These are phyloP conservation scores for Babesia sp. DNA, from an alignment of 169 alveolate species.

Conservation along the genomic window DNA sequence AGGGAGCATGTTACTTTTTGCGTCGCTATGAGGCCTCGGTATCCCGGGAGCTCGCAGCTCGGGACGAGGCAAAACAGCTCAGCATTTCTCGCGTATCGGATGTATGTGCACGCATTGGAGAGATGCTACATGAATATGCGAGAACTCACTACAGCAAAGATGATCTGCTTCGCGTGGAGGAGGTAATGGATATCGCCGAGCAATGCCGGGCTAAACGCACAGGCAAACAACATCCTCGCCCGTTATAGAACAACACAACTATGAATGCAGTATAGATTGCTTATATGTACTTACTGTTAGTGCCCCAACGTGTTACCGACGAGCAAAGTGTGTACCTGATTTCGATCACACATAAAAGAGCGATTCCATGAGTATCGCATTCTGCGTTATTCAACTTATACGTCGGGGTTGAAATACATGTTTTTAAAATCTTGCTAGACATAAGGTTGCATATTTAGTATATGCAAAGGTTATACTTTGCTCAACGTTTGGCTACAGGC, in stretches of 20 bases:
- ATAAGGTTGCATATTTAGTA: too few relatives aligned
- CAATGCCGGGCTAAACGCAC: slow-evolving; percentile 44
- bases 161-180: slow-evolving; percentile 21
- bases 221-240: background rate
- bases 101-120: slow-evolving; percentile 55
- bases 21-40: slow-evolving; percentile 64
- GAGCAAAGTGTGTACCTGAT: too few relatives aligned
- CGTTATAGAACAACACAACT: too few relatives aligned
- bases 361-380: too few relatives aligned
- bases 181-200: slow-evolving; percentile 29
- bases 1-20: slow-evolving; percentile 28
- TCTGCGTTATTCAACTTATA: too few relatives aligned
- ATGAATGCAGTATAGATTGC: too few relatives aligned
- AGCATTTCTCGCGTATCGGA: slow-evolving; percentile 23
- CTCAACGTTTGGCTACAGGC: too few relatives aligned
- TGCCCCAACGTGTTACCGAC: background rate
- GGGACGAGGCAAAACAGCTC: background rate
- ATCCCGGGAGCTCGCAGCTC: slow-evolving; percentile 19
- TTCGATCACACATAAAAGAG: too few relatives aligned
- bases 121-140: slow-evolving; percentile 34
- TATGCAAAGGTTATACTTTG: too few relatives aligned
- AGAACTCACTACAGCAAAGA: slow-evolving; percentile 1
- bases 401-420: too few relatives aligned
- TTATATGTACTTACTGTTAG: background rate
- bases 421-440: too few relatives aligned